Conservation (phyloP, 2,329 filamentous ascomycete genomes). For the Colletotrichum simmondsii region DNA sequence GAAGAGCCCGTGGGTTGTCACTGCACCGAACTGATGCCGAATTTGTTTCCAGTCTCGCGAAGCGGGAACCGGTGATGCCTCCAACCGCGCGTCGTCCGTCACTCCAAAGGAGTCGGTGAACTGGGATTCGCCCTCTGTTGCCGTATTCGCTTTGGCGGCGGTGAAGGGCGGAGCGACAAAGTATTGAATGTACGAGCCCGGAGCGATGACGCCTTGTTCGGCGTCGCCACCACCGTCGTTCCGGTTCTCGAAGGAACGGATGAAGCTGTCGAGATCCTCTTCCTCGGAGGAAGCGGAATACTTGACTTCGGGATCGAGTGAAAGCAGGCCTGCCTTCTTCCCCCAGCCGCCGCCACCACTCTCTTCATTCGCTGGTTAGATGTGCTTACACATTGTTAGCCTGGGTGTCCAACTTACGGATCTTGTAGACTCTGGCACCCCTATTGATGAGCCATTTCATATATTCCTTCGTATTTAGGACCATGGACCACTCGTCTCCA, state of each 20-base stretch:
- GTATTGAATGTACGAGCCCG: slow-evolving; percentile 76
- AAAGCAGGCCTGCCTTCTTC: slow-evolving; percentile 80
- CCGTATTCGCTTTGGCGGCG: slow-evolving; percentile 29
- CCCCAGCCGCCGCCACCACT: slow-evolving; percentile 91
- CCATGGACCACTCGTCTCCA: slow-evolving; percentile 26
- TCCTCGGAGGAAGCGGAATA: slow-evolving; percentile 60
- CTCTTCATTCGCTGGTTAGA: slow-evolving; percentile 54
- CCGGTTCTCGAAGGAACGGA: slow-evolving; percentile 43
- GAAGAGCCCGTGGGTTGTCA: slow-evolving; percentile 71
- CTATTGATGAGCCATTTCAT: slow-evolving; percentile 8
- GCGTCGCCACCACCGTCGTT: slow-evolving; percentile 48
- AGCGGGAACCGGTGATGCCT: slow-evolving; percentile 26
- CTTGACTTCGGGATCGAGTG: slow-evolving; percentile 76
- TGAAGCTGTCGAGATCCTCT: slow-evolving; percentile 64
- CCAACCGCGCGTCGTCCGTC: slow-evolving; percentile 35
- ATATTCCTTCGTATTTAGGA: slow-evolving; percentile 22
- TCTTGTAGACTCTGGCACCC: slow-evolving; percentile 54
- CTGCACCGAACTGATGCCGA: slow-evolving; percentile 67
- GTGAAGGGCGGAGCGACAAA: slow-evolving; percentile 56
- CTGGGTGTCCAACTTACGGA: slow-evolving; percentile 50
- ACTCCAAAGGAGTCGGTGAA: slow-evolving; percentile 47
- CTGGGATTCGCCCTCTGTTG: slow-evolving; percentile 13
- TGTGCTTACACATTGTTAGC: not conserved
- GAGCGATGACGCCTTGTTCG: slow-evolving; percentile 66
- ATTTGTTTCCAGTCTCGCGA: slow-evolving; percentile 39